Evolutionary conservation across 2,329 filamentous ascomycete species (phyloP).

Genomic region (Didymella sp.): DNA sequence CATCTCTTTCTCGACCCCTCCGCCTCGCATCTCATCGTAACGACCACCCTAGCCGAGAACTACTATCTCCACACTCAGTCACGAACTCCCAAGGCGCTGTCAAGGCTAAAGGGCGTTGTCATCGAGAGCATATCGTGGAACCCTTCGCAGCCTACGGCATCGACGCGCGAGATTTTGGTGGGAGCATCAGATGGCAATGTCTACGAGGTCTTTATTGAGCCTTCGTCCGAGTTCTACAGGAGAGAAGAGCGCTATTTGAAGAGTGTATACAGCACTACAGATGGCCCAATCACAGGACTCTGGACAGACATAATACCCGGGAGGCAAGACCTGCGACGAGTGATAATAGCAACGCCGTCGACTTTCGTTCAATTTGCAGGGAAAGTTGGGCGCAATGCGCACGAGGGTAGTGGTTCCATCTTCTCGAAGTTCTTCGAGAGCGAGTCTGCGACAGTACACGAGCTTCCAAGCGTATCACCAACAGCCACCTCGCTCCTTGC

Average conservation of each 20-base stretch:
- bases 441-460: slow-evolving; percentile 79
- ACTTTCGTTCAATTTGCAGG: slow-evolving; percentile 83
- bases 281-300: slow-evolving; percentile 83
- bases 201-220: slow-evolving; percentile 95
- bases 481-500: slow-evolving; percentile 71
- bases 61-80: slow-evolving; percentile 98
- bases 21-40: slow-evolving; percentile 90
- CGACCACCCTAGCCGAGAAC: slow-evolving; percentile 90
- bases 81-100: slow-evolving; percentile 81
- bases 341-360: slow-evolving; percentile 80
- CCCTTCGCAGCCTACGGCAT: slow-evolving; percentile 87
- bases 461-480: slow-evolving; percentile 67
- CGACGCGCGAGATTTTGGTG: slow-evolving; percentile 90
- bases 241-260: slow-evolving; percentile 94
- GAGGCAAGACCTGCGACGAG: slow-evolving; percentile 74
- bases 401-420: slow-evolving; percentile 82
- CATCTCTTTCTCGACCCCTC: slow-evolving; percentile 98
- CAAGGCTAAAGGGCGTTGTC: slow-evolving; percentile 81
- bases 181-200: slow-evolving; percentile 93
- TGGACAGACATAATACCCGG: slow-evolving; percentile 78
- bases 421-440: slow-evolving; percentile 88
- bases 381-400: slow-evolving; percentile 72
- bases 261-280: slow-evolving; percentile 78
- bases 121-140: slow-evolving; percentile 96
- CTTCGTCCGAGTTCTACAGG: slow-evolving; percentile 91